Evolutionary conservation across 139 green algal genomes (phyloP).

Genomic region (Chlorella sp.): DNA sequence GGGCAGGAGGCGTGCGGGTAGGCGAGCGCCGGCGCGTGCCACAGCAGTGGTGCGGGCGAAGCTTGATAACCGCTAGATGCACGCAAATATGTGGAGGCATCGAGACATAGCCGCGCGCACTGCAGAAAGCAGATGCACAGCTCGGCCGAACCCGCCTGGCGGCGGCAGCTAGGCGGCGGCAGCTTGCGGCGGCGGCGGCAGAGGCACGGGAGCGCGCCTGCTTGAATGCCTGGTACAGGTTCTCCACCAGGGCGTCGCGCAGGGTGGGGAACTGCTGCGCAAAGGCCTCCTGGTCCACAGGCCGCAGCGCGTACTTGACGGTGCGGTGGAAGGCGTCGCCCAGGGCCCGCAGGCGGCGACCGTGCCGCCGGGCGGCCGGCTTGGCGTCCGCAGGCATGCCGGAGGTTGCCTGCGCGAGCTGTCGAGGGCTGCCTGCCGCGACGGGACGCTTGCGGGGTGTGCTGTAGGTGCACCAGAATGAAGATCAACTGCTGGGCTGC

Average conservation of each 20-base stretch:
- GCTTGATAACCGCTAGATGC: too few relatives aligned
- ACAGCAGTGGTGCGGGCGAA: neutral
- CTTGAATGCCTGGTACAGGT: constrained; percentile 18
- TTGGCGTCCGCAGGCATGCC: neutral
- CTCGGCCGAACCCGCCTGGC: neutral
- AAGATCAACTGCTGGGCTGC: too few relatives aligned
- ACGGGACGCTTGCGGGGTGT: too few relatives aligned
- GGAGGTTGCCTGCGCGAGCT: too few relatives aligned
- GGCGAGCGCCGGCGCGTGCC: neutral
- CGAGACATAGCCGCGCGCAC: too few relatives aligned
- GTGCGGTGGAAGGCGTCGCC: constrained; percentile 39
- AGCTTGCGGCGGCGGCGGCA: too few relatives aligned
- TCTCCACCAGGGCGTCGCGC: neutral
- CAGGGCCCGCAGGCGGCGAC: constrained; percentile 34
- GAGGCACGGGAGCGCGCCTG: neutral
- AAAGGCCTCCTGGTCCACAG: constrained; percentile 11
- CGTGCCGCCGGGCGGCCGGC: neutral
- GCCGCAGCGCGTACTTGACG: constrained; percentile 40
- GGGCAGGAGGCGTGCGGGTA: neutral
- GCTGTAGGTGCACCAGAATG: too few relatives aligned
- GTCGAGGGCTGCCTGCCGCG: too few relatives aligned
- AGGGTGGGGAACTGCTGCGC: constrained; percentile 16
- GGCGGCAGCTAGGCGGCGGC: neutral
- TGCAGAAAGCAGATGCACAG: too few relatives aligned
- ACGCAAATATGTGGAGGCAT: too few relatives aligned